Evolutionary conservation across 1,139 yeast genomes (phyloP), one percentile per base, ranked within the genome.

Genomic region (Starmera stellimalicola): DNA sequence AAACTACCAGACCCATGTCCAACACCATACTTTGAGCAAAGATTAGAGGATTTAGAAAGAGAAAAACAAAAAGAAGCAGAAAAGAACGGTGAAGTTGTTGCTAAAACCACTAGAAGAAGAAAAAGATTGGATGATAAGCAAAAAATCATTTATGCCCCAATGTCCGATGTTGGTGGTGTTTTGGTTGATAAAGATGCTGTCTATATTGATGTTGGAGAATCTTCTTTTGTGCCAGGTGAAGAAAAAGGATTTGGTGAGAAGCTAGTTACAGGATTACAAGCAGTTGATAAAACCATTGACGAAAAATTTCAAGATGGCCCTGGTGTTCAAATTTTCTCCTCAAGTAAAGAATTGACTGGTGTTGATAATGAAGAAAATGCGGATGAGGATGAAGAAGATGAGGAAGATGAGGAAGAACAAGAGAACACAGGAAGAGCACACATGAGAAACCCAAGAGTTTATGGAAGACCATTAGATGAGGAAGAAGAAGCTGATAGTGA

Each of bases 91-190:
- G 75, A 71, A 43, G 55, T 56, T 3, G 49, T 68, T 4, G 70
- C 78, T 2, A 68, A 71, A 35, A 66, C 79, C 1, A 53, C 64
- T 35, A 73, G 79, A 52, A 74, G 96, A 56, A 73, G 97, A 50
- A 82, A 85, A 55, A 73, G 97, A 52, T 72, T 93, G 37, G 97
- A 91, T 48, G 98, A 93, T 53, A 84, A 81, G 48, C 94, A 84
- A 54, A 91, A 88, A 57, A 77, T 87, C 45, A 87, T 93, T 3
- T 93, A 93, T 55, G 99, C 98, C 0, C 99, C 99, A 35, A 91
- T 93, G 98, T 84, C 96, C 33, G 97, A 93, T 58, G 96, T 91
- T 18, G 97, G 97, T 36, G 99, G 99, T 52, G 94, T 93, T 24
- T 66, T 91, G 42, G 87, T 93, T 41, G 99, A 93, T 60, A 88